These are phyloP conservation scores for Nemania abortiva DNA, from an alignment of 2,329 filamentous ascomycete species.

Conservation along the genomic window DNA sequence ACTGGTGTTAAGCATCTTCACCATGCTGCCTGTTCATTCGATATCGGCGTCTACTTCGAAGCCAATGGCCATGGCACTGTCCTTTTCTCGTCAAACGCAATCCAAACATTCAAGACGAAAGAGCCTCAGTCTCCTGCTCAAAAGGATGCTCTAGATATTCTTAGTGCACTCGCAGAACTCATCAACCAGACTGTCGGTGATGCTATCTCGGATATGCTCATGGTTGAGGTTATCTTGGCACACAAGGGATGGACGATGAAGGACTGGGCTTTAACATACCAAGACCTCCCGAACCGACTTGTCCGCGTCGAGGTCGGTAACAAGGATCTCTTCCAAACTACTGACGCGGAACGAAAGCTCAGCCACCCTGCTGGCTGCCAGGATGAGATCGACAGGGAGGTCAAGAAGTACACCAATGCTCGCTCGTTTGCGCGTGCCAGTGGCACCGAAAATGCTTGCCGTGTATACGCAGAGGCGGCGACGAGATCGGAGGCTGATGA, in stretches of 20 bases:
- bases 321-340: conserved; percentile 88
- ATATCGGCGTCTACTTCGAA: conserved; percentile 98
- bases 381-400: conserved; percentile 85
- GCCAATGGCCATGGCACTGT: conserved; percentile 98
- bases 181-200: conserved; percentile 99
- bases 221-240: conserved; percentile 95
- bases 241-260: conserved; percentile 92
- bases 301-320: conserved; percentile 90
- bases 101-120: conserved; percentile 81
- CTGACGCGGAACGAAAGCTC: conserved; percentile 90
- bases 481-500: conserved; percentile 92
- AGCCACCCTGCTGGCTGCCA: conserved; percentile 84
- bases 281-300: conserved; percentile 94
- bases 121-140: conserved; percentile 92
- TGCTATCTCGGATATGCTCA: conserved; percentile 92
- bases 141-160: conserved; percentile 86
- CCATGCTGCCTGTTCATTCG: conserved; percentile 94
- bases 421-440: conserved; percentile 92
- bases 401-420: conserved; percentile 90
- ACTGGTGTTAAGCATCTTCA: conserved; percentile 98
- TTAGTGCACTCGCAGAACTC: conserved; percentile 85
- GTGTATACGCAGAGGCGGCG: conserved; percentile 95
- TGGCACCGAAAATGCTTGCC: conserved; percentile 94
- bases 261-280: conserved; percentile 94
- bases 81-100: conserved; percentile 87